Base-by-base conservation (phyloP, 2,329 filamentous ascomycete genomes). In the Aspergillus amoenus region DNA sequence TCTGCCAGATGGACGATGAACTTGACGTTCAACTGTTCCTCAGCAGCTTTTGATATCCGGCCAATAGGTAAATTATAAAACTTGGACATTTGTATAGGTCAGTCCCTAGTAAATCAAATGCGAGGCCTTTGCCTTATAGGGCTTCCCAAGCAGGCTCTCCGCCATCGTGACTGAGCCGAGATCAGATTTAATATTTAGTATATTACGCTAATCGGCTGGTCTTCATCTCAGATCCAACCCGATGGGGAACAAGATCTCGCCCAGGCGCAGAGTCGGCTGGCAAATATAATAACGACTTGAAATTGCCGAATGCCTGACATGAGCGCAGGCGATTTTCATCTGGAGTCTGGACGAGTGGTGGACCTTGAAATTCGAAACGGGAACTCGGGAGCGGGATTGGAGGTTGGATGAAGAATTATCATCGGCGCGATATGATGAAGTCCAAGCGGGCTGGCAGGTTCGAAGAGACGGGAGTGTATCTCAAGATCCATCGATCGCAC, bases 401-500 rank as follows among this genome's bases (percentile, higher is more conserved):
- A n/a, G 27, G 43, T 45, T 22, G 27, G 22, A 27, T 22, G 13
- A 43, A 43, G 22, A 45, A 45, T 45, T 45, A 45, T 27, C 15
- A 45, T 37, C 34, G 34, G 34, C 34, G 34, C 34, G 5, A 37
- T 37, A n/a, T 37, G 34, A 37, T 37, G 34, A 37, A n/a, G 34
- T 37, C 34, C 34, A n/a, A 37, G 34, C 34, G 34, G 34, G 34
- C 34, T 37, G 34, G 34, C 34, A 13, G 34, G 34, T 37, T 37
- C 34, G 34, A 37, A 37, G 48, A 57, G 50, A 55, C 51, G 51
- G 49, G 47, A 37, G 34, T 34, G 55, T 49, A 43, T 56, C 61
- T 61, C 47, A 57, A 63, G 59, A 62, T 63, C 58, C 59, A 60
- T 64, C 58, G 61, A 65, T 65, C 61, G 63, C 48, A 55, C 58